Evolutionary conservation across 2,329 filamentous ascomycete genomes (phyloP).

Genomic region (Mycocentrospora acerina): DNA sequence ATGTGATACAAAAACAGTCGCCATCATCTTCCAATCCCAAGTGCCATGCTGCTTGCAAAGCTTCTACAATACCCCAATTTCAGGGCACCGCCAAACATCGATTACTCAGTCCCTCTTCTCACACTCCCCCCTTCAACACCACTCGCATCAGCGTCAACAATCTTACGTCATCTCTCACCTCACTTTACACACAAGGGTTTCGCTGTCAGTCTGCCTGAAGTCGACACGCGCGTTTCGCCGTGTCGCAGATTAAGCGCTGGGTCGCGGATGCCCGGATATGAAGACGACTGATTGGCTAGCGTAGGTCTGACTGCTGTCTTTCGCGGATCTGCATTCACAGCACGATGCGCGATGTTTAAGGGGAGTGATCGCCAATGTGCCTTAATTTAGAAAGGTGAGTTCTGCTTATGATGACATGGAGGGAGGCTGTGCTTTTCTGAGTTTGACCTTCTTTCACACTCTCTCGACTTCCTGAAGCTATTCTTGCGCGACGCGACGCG

Average conservation of each 20-base stretch:
- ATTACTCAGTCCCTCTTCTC: no score
- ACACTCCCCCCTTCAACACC: no score
- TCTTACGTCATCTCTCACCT: no score
- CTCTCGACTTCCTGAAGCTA: background rate
- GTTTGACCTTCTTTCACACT: conserved; percentile 7
- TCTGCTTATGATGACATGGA: conserved; percentile 23
- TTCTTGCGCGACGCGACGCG: conserved; percentile 2
- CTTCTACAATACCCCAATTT: no score
- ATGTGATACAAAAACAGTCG: no score
- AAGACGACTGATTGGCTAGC: conserved; percentile 19
- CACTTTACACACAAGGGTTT: no score
- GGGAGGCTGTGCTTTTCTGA: conserved; percentile 23
- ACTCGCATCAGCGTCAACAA: no score
- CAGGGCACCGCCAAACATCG: no score
- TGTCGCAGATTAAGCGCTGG: conserved; percentile 35
- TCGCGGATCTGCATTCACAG: conserved; percentile 14
- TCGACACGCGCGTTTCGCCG: conserved; percentile 33
- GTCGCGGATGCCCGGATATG: conserved; percentile 22
- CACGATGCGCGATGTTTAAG: conserved; percentile 8
- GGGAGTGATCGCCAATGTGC: conserved; percentile 19
- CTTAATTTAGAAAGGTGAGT: conserved; percentile 20
- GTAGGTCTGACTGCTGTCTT: conserved; percentile 4
- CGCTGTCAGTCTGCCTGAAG: no score
- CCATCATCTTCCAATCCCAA: no score
- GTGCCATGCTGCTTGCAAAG: no score